phyloP scores from a whole-genome alignment of 331 rosid genomes.

The Ulmus americana region DNA sequence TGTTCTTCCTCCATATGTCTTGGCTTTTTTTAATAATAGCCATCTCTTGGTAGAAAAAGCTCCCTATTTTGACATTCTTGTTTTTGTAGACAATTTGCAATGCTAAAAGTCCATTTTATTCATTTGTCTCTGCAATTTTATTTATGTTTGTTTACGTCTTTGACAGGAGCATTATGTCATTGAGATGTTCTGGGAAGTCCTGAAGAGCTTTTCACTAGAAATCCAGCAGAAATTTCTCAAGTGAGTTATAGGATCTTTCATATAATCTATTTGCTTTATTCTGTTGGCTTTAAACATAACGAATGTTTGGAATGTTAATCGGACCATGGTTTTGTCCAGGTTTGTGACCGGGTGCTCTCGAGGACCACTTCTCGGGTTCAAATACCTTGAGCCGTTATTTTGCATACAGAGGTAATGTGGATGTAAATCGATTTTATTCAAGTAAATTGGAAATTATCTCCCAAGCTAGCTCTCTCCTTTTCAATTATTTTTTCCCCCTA shows the following conservation, averaged over 20 bases:
- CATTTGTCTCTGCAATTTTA: background rate
- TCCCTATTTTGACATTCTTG: too few species aligned
- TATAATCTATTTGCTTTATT: constrained; percentile 6
- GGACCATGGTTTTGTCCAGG: constrained; percentile 35
- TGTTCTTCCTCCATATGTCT: constrained; percentile 26
- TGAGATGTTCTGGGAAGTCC: constrained; percentile 86
- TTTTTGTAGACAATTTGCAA: too few species aligned
- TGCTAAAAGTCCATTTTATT: too few species aligned
- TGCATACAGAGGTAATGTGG: constrained; percentile 78
- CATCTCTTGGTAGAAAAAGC: constrained; percentile 1
- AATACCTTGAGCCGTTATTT: constrained; percentile 76
- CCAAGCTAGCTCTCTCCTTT: background rate
- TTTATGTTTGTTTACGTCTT: background rate
- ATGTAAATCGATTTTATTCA: background rate
- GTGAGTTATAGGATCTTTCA: constrained; percentile 40
- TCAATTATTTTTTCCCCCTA: background rate
- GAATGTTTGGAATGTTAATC: constrained; percentile 15
- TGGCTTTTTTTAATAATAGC: background rate
- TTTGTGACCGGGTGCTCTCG: constrained; percentile 97
- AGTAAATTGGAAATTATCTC: background rate
- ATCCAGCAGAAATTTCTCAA: constrained; percentile 80
- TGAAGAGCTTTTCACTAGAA: constrained; percentile 78
- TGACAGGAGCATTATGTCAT: constrained; percentile 81
- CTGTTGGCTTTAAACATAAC: constrained; percentile 11
- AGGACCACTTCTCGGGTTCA: constrained; percentile 92